Evolutionary conservation across 768 basidiomycete genomes (phyloP).

Genomic region (Infundibulicybe gibba): DNA sequence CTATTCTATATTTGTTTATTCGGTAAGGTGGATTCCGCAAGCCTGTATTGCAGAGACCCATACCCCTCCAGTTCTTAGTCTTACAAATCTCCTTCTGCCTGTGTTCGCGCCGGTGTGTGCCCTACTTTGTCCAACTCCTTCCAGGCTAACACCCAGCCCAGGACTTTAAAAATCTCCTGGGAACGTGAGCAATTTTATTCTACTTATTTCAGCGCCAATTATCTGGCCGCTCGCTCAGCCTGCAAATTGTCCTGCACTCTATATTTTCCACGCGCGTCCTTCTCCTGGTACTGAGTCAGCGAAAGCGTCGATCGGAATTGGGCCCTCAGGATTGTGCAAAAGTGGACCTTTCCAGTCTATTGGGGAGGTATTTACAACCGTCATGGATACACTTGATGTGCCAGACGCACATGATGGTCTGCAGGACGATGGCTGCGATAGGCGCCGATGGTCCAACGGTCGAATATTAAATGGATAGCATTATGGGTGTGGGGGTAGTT

Average conservation of each 20-base stretch:
- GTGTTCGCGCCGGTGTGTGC: neutral
- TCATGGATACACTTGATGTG: neutral
- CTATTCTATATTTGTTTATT: conserved; percentile 6
- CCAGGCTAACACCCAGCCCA: neutral
- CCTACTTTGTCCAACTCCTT: neutral
- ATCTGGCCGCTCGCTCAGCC: conserved; percentile 8
- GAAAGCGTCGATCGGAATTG: neutral
- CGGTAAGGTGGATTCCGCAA: conserved; percentile 9
- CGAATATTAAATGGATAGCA: neutral
- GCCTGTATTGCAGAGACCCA: conserved; percentile 11
- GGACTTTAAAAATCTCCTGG: conserved; percentile 8
- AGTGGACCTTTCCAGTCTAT: neutral
- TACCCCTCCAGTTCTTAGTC: neutral
- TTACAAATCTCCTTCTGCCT: neutral
- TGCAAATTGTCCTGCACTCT: conserved; percentile 23
- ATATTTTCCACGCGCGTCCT: conserved; percentile 26
- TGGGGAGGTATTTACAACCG: neutral
- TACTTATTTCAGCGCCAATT: neutral
- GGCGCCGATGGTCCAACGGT: neutral
- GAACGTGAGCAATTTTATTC: conserved; percentile 8
- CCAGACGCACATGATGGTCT: neutral
- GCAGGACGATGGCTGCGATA: neutral
- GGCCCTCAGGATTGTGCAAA: neutral
- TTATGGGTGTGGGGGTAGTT: too few relatives aligned
- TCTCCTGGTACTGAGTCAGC: conserved; percentile 19